Evolutionary conservation across 192 early-diverging fungal genomes (phyloP).

Genomic region (Mortierella hygrophila): DNA sequence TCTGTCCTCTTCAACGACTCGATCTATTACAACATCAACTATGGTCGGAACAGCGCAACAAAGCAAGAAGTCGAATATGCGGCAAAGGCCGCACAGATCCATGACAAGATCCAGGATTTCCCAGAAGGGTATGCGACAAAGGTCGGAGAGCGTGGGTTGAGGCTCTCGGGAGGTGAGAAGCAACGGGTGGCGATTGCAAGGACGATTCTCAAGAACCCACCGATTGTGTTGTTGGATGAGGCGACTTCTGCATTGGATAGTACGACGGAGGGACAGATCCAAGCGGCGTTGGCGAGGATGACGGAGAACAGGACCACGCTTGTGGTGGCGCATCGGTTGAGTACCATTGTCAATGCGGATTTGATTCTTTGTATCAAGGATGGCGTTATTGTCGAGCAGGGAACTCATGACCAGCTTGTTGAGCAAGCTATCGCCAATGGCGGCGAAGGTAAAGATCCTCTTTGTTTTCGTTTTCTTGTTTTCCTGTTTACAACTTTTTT

Average conservation of each 20-base stretch:
- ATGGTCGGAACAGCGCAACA: conserved; percentile 77
- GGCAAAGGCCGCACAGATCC: conserved; percentile 84
- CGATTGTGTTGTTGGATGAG: conserved; percentile 86
- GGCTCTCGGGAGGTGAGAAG: conserved; percentile 94
- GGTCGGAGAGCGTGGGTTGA: conserved; percentile 79
- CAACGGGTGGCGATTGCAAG: conserved; percentile 90
- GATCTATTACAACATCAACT: conserved; percentile 95
- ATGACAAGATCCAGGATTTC: conserved; percentile 82
- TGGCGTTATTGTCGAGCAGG: conserved; percentile 84
- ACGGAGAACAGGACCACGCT: conserved; percentile 88
- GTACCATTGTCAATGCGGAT: conserved; percentile 89
- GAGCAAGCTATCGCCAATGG: conserved; percentile 49
- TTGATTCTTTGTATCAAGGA: conserved; percentile 87
- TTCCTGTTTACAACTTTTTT: neutral
- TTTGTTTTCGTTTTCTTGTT: conserved; percentile 2
- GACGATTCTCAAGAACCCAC: conserved; percentile 76
- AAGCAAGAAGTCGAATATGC: conserved; percentile 78
- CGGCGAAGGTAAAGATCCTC: conserved; percentile 43
- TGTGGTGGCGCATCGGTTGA: conserved; percentile 87
- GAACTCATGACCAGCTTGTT: conserved; percentile 85
- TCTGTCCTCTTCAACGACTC: conserved; percentile 98
- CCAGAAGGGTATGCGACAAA: conserved; percentile 71
- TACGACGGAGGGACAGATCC: conserved; percentile 80
- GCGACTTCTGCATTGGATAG: conserved; percentile 87
- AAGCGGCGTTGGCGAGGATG: conserved; percentile 82